phyloP scores from a whole-genome alignment of 164 flowering plant genomes.

The Liriodendron chinense region DNA sequence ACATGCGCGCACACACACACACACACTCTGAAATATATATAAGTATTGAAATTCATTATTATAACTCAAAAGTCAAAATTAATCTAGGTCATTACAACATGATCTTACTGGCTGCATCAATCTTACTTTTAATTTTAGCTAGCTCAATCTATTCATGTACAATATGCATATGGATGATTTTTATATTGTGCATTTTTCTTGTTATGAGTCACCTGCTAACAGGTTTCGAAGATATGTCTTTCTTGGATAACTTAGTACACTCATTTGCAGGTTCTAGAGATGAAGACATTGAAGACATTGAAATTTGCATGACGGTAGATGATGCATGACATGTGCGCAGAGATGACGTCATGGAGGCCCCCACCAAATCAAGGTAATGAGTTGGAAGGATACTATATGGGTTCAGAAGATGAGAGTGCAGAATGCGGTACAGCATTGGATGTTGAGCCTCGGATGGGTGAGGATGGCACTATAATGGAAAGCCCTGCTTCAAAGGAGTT shows the following conservation, averaged over 20 bases:
- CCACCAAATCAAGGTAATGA: slow-evolving; percentile 3
- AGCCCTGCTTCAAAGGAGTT: neutral
- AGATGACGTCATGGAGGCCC: neutral
- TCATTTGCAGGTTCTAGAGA: neutral
- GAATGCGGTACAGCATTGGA: neutral
- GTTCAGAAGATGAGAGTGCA: slow-evolving; percentile 3
- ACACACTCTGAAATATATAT: too few species aligned
- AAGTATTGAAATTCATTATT: too few species aligned
- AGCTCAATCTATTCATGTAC: too few species aligned
- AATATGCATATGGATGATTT: too few species aligned
- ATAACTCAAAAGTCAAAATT: too few species aligned
- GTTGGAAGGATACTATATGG: neutral
- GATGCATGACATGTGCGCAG: neutral
- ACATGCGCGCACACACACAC: too few species aligned
- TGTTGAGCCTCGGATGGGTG: slow-evolving; percentile 11
- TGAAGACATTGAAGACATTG: neutral
- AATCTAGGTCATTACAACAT: too few species aligned
- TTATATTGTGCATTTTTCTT: too few species aligned
- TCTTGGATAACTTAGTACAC: neutral
- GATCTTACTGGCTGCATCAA: too few species aligned
- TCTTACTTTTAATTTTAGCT: too few species aligned
- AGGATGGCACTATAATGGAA: neutral
- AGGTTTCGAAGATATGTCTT: neutral
- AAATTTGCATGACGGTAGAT: neutral
- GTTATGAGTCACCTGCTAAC: neutral